phyloP scores from a whole-genome alignment of 2,329 filamentous ascomycete genomes.

The Cladosporium cucumerinum region DNA sequence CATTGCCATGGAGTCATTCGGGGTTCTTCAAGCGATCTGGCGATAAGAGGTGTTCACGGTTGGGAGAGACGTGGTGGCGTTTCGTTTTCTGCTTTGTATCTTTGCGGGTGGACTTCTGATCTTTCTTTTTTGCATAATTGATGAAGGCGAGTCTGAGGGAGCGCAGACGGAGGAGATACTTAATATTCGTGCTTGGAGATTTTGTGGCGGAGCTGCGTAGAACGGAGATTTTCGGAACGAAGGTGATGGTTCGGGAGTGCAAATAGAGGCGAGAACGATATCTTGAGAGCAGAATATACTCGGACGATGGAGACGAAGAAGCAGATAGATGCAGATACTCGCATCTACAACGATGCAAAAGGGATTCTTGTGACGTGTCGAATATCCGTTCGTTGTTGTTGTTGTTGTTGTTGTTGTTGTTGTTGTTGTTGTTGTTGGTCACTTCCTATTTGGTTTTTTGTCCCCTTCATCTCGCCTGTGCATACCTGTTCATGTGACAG shows the following conservation, averaged over 20 bases:
- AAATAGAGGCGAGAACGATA: background rate
- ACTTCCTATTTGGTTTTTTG: background rate
- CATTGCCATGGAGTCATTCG: background rate
- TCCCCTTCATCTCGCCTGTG: background rate
- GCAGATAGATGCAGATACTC: background rate
- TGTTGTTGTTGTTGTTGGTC: no score
- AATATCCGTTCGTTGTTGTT: background rate
- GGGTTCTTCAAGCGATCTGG: background rate
- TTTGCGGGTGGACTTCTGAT: background rate
- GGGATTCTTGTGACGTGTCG: background rate
- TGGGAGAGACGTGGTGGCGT: no score
- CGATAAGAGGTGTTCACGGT: background rate
- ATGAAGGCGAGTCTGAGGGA: background rate
- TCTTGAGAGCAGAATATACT: background rate
- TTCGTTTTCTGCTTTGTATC: background rate
- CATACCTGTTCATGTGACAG: background rate
- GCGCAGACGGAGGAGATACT: background rate
- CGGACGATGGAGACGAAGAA: background rate
- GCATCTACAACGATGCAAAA: background rate
- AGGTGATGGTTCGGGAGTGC: background rate
- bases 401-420: background rate
- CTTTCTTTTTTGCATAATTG: background rate
- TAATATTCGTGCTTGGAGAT: background rate
- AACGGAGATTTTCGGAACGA: background rate
- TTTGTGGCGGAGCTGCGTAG: background rate